These are phyloP conservation scores for Mesembryanthemum crystallinum DNA, from an alignment of 148 eudicot species.

Conservation along the genomic window DNA sequence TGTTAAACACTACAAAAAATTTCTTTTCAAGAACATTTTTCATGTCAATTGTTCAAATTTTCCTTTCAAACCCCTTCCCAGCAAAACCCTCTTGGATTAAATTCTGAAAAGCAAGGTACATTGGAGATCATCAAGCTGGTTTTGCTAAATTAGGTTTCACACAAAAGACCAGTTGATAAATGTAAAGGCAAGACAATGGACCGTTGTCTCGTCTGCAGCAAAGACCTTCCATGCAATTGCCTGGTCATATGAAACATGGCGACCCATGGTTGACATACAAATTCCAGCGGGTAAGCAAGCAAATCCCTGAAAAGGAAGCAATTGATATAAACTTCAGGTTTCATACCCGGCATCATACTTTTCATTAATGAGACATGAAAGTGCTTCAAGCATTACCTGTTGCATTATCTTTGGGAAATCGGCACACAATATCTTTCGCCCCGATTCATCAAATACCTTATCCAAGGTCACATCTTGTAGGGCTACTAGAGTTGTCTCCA, in stretches of 20 bases:
- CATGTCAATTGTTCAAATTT: constrained; percentile 7
- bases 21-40: background rate
- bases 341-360: background rate
- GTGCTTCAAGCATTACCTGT: constrained; percentile 45
- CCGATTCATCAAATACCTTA: constrained; percentile 80
- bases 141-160: constrained; percentile 25
- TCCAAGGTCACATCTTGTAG: constrained; percentile 83
- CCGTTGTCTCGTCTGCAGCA: constrained; percentile 61
- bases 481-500: constrained; percentile 92
- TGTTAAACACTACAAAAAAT: constrained; percentile 15
- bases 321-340: background rate
- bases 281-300: constrained; percentile 78
- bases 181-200: constrained; percentile 88
- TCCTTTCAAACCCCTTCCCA: background rate
- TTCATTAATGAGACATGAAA: background rate
- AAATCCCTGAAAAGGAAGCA: constrained; percentile 53
- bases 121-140: background rate
- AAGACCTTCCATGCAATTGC: constrained; percentile 85
- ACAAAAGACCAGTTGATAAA: constrained; percentile 94
- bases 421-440: constrained; percentile 57
- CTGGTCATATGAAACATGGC: constrained; percentile 74
- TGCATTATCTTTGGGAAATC: constrained; percentile 81
- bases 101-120: constrained; percentile 1
- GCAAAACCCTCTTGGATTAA: background rate
- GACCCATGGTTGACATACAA: constrained; percentile 88